phyloP scores from a whole-genome alignment of 2,329 filamentous ascomycete genomes.

The Colletotrichum australisinense region DNA sequence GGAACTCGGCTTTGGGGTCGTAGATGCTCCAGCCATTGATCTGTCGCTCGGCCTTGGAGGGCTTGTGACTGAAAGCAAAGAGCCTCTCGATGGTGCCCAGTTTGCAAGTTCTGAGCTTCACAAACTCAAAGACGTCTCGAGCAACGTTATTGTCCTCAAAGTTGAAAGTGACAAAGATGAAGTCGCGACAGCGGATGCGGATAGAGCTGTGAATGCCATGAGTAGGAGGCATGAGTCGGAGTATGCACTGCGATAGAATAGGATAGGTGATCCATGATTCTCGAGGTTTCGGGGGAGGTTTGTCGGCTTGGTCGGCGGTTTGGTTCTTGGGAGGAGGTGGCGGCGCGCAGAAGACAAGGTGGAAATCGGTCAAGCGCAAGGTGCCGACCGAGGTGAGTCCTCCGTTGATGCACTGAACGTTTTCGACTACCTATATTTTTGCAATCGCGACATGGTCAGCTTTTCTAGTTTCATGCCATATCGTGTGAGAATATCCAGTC shows the following conservation, averaged over 20 bases:
- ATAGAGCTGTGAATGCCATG: slow-evolving; percentile 83
- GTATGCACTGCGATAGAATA: slow-evolving; percentile 84
- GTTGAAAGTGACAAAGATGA: slow-evolving; percentile 92
- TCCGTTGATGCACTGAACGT: slow-evolving; percentile 70
- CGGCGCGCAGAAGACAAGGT: slow-evolving; percentile 65
- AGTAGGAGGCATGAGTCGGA: slow-evolving; percentile 77
- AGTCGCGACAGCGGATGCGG: slow-evolving; percentile 90
- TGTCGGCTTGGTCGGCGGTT: slow-evolving; percentile 27
- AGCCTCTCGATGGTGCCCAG: slow-evolving; percentile 87
- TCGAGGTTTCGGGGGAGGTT: slow-evolving; percentile 51
- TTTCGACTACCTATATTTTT: slow-evolving; percentile 58
- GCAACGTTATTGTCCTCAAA: slow-evolving; percentile 81
- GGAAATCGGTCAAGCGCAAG: slow-evolving; percentile 72
- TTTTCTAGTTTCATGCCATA: background rate
- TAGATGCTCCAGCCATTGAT: slow-evolving; percentile 88
- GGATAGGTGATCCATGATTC: slow-evolving; percentile 96
- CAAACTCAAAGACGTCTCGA: slow-evolving; percentile 87
- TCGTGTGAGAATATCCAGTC: background rate
- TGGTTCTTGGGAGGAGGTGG: slow-evolving; percentile 44
- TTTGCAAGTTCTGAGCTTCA: slow-evolving; percentile 84
- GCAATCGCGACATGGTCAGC: slow-evolving; percentile 36
- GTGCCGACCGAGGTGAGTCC: slow-evolving; percentile 68
- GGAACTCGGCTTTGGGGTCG: slow-evolving; percentile 86
- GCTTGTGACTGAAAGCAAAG: slow-evolving; percentile 88
- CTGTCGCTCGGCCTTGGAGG: slow-evolving; percentile 77